A percentile compares a stretch with the other conserved stretches of the same genome.
Evolutionary conservation across 2,329 filamentous ascomycete species (phyloP).

Genomic region (Ophiostoma piceae): DNA sequence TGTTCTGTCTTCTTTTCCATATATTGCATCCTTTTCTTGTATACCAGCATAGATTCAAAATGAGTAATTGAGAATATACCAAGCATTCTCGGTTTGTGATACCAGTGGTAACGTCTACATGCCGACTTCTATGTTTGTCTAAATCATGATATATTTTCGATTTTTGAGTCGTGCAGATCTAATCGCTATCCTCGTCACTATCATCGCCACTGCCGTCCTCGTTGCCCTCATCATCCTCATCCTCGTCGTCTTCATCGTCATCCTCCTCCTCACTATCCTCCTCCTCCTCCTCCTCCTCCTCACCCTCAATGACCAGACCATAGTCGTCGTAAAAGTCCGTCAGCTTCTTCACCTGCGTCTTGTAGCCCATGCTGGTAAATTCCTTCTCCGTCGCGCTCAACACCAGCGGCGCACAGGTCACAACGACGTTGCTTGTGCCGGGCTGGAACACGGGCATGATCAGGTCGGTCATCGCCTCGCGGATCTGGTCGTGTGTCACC

Average conservation of each 20-base stretch:
- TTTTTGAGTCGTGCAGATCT: not conserved
- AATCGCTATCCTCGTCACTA: not conserved
- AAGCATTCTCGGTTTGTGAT: not conserved
- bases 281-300: slow-evolving; percentile 55
- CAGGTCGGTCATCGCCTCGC: slow-evolving; percentile 64
- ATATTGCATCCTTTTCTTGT: not conserved
- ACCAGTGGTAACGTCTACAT: not conserved
- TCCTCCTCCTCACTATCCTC: slow-evolving; percentile 58
- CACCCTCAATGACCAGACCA: slow-evolving; percentile 62
- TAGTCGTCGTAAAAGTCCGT: slow-evolving; percentile 86
- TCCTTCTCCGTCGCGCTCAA: slow-evolving; percentile 71
- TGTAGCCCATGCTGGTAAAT: slow-evolving; percentile 72
- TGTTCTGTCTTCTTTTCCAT: not conserved
- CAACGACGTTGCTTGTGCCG: slow-evolving; percentile 73
- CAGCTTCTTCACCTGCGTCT: slow-evolving; percentile 66
- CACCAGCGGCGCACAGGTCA: slow-evolving; percentile 83
- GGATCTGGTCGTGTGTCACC: slow-evolving; percentile 72
- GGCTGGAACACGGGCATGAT: slow-evolving; percentile 77
- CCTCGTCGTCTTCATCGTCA: slow-evolving; percentile 53
- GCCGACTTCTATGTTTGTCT: not conserved
- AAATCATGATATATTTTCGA: too few species aligned
- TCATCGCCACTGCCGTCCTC: slow-evolving; percentile 56
- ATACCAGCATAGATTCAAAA: slow-evolving; percentile 6
- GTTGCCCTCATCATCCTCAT: slow-evolving; percentile 53
- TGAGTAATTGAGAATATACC: not conserved